A percentile compares a stretch with the other conserved stretches of the same genome.
Evolutionary conservation across 225 moss, liverwort and hornwort genomes (phyloP).

Genomic region (Marchantia polymorpha): DNA sequence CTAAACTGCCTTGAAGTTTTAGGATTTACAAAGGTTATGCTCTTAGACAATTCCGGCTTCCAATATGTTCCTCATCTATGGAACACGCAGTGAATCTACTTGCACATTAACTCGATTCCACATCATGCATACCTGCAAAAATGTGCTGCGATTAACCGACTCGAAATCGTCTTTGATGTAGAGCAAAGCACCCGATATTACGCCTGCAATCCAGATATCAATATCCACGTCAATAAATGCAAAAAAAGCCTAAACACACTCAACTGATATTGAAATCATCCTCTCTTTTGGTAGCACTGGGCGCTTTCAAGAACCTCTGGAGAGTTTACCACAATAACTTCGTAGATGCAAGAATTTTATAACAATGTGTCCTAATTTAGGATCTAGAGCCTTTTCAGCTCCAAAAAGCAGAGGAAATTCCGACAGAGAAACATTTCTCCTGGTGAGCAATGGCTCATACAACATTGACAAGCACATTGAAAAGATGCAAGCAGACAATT

Average conservation of each 20-base stretch:
- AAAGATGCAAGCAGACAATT: too few species aligned
- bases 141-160: conserved; percentile 58
- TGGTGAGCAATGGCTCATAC: neutral
- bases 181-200: conserved; percentile 90
- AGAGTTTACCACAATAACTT: neutral
- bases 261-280: too few species aligned
- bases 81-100: too few species aligned
- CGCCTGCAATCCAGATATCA: conserved; percentile 48
- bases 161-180: conserved; percentile 92
- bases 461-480: neutral
- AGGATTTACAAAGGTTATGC: too few species aligned
- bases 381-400: neutral
- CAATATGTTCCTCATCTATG: too few species aligned
- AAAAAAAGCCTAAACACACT: neutral
- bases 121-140: conserved; percentile 66
- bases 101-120: too few species aligned
- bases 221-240: neutral
- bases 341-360: neutral
- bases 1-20: too few species aligned
- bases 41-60: too few species aligned
- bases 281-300: neutral
- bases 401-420: neutral
- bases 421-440: neutral
- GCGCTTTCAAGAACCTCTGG: neutral
- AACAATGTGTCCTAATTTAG: too few species aligned